Evolutionary conservation across 352 stramenopile species (phyloP).

Genomic region (Phytophthora pinifolia): DNA sequence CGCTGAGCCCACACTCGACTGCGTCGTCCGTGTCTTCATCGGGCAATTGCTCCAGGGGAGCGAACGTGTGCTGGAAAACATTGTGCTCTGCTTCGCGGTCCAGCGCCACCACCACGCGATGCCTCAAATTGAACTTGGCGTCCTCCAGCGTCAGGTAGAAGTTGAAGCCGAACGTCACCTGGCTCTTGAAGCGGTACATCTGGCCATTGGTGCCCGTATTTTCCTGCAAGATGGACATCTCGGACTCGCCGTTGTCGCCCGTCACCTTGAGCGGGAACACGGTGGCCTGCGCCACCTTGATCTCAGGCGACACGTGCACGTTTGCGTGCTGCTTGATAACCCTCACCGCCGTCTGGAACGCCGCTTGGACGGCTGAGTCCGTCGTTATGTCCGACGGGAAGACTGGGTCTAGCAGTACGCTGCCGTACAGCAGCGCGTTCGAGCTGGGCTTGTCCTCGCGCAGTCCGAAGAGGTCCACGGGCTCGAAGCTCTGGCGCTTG

Average conservation of each 20-base stretch:
- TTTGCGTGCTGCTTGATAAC: constrained; percentile 38
- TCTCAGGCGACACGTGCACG: constrained; percentile 44
- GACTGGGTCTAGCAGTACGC: constrained; percentile 49
- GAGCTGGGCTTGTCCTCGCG: constrained; percentile 14
- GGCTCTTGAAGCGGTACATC: constrained; percentile 52
- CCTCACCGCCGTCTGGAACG: constrained; percentile 39
- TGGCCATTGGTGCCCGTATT: constrained; percentile 34
- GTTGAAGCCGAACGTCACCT: constrained; percentile 72
- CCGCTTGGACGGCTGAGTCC: constrained; percentile 47
- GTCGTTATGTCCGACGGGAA: constrained; percentile 25
- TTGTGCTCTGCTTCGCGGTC: constrained; percentile 74
- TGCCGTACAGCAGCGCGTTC: constrained; percentile 68
- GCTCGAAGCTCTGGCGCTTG: constrained; percentile 46
- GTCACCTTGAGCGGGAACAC: constrained; percentile 57
- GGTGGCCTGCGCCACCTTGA: constrained; percentile 32
- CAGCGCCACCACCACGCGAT: constrained; percentile 64
- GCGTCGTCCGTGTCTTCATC: constrained; percentile 11
- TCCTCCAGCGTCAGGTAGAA: constrained; percentile 73
- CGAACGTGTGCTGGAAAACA: constrained; percentile 73
- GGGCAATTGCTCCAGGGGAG: constrained; percentile 20
- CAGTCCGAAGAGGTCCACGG: constrained; percentile 66
- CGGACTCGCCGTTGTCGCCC: constrained; percentile 64
- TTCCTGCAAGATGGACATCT: constrained; percentile 71
- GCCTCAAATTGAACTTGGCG: constrained; percentile 44
- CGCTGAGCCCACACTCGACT: constrained; percentile 17